A percentile compares a stretch with the other conserved stretches of the same genome.
phyloP scores from a whole-genome alignment of 1,284 basidiomycete genomes.

The Meira miltonrushii region DNA sequence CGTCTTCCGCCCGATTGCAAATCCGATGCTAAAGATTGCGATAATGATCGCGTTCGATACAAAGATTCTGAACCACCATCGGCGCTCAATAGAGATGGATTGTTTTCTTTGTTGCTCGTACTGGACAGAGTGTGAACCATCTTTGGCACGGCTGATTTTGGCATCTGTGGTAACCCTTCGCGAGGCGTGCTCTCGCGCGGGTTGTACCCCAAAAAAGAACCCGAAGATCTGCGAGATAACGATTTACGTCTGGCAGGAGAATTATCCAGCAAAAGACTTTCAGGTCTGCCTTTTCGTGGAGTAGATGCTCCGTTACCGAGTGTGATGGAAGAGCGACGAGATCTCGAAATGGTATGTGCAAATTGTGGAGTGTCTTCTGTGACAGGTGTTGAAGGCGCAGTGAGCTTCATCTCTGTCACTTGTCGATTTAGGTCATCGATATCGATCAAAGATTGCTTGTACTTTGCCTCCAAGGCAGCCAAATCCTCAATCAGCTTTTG shows the following conservation, averaged over 20 bases:
- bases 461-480: slow-evolving; percentile 73
- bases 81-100: neutral
- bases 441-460: slow-evolving; percentile 78
- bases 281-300: slow-evolving; percentile 17
- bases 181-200: slow-evolving; percentile 12
- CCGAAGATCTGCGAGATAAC: slow-evolving; percentile 35
- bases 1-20: slow-evolving; percentile 16
- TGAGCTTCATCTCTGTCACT: slow-evolving; percentile 34
- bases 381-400: neutral
- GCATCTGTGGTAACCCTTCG: neutral
- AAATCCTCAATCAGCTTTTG: slow-evolving; percentile 17
- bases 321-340: slow-evolving; percentile 5
- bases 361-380: slow-evolving; percentile 25
- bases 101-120: neutral
- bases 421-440: slow-evolving; percentile 67
- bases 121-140: too few relatives aligned
- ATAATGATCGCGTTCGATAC: slow-evolving; percentile 34
- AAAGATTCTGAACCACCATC: slow-evolving; percentile 11
- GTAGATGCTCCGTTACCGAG: neutral
- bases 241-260: slow-evolving; percentile 20
- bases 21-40: slow-evolving; percentile 42
- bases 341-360: slow-evolving; percentile 11
- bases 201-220: slow-evolving; percentile 46
- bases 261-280: slow-evolving; percentile 31
- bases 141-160: neutral